Evolutionary conservation across 2,329 filamentous ascomycete genomes (phyloP).

Genomic region (Penicillium sp.): DNA sequence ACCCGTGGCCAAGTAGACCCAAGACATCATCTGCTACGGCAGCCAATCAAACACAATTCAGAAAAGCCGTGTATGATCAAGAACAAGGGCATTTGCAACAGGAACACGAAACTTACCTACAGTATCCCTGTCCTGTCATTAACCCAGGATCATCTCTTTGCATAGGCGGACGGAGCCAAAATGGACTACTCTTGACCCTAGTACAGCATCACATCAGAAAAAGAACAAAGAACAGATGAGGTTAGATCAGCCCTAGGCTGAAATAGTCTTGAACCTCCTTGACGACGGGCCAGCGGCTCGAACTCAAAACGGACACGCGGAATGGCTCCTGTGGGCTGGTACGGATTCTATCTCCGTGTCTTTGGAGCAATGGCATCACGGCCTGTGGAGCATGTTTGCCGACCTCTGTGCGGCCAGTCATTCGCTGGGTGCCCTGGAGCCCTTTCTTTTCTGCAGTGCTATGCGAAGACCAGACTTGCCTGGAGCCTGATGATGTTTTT

Average conservation of each 20-base stretch:
- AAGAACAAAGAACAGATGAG: neutral
- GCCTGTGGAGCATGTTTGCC: neutral
- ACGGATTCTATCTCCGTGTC: slow-evolving; percentile 24
- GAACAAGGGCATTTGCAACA: neutral
- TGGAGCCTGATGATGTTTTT: neutral
- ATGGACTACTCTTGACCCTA: neutral
- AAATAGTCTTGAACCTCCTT: neutral
- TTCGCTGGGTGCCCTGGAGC: neutral
- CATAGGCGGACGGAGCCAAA: neutral
- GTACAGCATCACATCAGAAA: neutral
- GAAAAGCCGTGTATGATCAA: neutral
- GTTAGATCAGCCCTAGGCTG: neutral
- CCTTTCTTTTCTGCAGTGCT: neutral
- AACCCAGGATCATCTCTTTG: neutral
- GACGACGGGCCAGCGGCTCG: neutral
- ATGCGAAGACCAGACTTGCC: neutral
- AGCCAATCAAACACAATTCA: neutral
- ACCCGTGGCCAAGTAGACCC: neutral
- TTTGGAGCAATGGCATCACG: slow-evolving; percentile 8
- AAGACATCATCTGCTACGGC: neutral
- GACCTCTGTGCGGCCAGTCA: neutral
- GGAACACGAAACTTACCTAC: neutral
- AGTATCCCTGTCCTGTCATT: neutral
- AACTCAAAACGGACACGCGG: neutral
- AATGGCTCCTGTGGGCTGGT: slow-evolving; percentile 10